Evolutionary conservation across 345 rosid species (phyloP).

Genomic region (Acer saccharum): DNA sequence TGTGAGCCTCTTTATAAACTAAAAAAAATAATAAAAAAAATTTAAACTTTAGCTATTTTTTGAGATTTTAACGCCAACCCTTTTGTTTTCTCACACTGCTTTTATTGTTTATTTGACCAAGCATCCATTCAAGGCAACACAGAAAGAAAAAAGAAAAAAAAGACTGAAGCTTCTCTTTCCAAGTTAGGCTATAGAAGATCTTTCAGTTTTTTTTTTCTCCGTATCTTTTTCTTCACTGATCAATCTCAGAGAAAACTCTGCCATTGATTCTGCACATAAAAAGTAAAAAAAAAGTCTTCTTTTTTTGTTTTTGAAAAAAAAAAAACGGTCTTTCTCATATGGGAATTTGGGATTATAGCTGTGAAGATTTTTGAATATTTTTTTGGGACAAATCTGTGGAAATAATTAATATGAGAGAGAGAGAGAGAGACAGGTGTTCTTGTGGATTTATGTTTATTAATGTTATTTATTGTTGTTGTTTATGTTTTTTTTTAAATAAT

Average conservation of each 20-base stretch:
- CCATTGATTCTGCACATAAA: constrained; percentile 26
- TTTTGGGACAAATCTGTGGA: constrained; percentile 16
- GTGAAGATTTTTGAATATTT: constrained; percentile 34
- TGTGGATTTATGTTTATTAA: neutral
- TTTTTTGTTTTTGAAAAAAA: neutral
- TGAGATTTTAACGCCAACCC: constrained; percentile 3
- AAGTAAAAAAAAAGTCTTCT: constrained; percentile 13
- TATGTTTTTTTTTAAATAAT: no score
- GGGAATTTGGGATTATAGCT: constrained; percentile 10
- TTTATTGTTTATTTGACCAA: constrained; percentile 15
- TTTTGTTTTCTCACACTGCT: constrained; percentile 9
- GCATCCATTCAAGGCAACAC: neutral
- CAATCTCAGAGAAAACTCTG: constrained; percentile 19
- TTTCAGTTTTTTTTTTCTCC: neutral
- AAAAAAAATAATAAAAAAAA: neutral
- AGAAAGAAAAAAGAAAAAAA: constrained; percentile 21
- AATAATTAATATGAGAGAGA: constrained; percentile 37
- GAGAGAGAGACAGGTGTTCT: neutral
- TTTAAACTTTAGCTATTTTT: neutral
- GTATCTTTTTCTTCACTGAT: neutral
- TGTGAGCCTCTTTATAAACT: neutral
- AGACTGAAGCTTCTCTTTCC: constrained; percentile 29
- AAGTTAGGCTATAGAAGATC: constrained; percentile 34
- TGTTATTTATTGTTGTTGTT: neutral
- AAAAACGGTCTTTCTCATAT: constrained; percentile 4